Evolutionary conservation across 164 flowering plant species (phyloP), one percentile per base, ranked within the genome.

Genomic region (Saururus chinensis): DNA sequence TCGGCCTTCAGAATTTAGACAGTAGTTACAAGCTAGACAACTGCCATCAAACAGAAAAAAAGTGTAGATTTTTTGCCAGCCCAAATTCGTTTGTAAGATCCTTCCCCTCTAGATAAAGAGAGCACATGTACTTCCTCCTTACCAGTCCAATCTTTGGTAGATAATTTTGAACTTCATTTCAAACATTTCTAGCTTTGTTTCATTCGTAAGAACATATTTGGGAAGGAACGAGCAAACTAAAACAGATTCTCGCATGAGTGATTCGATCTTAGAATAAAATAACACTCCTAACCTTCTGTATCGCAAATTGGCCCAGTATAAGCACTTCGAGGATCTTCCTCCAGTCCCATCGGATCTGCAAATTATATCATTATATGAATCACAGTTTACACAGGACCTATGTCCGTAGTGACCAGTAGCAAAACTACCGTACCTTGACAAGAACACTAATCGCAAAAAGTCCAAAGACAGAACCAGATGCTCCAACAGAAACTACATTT

Each of bases 241-340:
- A 45, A 45, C 37, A 45, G 49, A 45, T 45, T 45, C 49, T 45
- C 37, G 37, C 11, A 45, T 45, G 49, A 45, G 17, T 12, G 14
- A 45, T 2, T 12, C 11, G 1, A 56, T 25, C 35, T 30, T 48
- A 19, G 22, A 14, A 7, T 53, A 56, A 22, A 49, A 40, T 13
- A 21, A 23, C 1, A 64, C 14, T 14, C 1, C 68, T 59, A 63
- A 92, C 98, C 96, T 71, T 89, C 63, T 90, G 87, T 40, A 89
- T 75, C 57, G 89, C 98, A 73, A 93, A 89, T 64, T 93, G 98
- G 35, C 96, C 98, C 70, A 93, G 69, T 69, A 93, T 86, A 66
- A 93, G 96, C 42, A 89, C 98, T 77, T 93, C 98, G 64, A 93
- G 97, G 57, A 93, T 93, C 81, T 93, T 93, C 77, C 98, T 84